Conservation (phyloP, 371 early-diverging fungal species). For the Mortierella sp. region DNA sequence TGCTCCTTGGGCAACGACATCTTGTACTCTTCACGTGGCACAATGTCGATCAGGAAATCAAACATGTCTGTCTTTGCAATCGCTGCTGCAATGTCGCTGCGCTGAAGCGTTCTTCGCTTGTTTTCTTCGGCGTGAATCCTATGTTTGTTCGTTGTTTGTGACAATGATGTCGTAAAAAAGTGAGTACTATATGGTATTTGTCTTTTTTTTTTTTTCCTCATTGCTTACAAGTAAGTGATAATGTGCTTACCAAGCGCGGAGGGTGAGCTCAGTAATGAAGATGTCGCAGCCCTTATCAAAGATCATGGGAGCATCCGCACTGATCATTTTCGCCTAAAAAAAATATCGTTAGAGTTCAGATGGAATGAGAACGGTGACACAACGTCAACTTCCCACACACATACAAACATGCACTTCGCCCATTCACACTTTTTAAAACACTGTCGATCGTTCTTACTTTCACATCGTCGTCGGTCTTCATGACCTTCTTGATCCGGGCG, state of each 20-base stretch:
- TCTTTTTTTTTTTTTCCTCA: background rate
- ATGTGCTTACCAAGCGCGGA: constrained; percentile 87
- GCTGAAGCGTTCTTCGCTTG: constrained; percentile 98
- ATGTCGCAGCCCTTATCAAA: constrained; percentile 99
- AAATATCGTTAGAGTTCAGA: background rate
- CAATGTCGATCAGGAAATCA: constrained; percentile 99
- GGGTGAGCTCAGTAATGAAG: constrained; percentile 96
- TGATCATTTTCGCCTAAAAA: constrained; percentile 56
- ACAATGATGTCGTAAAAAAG: background rate
- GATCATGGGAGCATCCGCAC: constrained; percentile 87
- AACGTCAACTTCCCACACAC: background rate
- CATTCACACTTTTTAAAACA: background rate
- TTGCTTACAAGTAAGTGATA: background rate
- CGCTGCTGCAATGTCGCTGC: constrained; percentile 96
- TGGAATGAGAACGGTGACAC: background rate
- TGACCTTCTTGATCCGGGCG: constrained; percentile 99
- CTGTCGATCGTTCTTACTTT: constrained; percentile 67
- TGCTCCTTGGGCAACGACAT: constrained; percentile 45
- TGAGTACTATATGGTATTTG: background rate
- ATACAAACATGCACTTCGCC: background rate
- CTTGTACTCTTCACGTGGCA: constrained; percentile 89
- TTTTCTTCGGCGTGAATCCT: constrained; percentile 98
- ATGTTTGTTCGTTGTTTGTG: background rate
- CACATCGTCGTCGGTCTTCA: constrained; percentile 99
- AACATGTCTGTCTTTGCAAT: constrained; percentile 96